Evolutionary conservation across 345 rosid genomes (phyloP).

Genomic region (Adansonia digitata): DNA sequence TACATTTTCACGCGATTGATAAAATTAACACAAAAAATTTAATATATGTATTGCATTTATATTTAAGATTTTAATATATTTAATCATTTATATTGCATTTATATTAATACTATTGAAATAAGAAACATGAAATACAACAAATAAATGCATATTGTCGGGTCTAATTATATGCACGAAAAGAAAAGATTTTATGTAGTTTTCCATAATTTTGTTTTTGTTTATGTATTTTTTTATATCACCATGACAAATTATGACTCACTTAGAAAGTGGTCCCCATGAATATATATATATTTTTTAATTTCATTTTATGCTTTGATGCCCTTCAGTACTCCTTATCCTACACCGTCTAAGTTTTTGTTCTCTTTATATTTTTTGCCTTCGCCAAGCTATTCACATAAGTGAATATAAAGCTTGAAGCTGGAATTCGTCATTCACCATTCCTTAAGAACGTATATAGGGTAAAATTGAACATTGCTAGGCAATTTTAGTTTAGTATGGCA

Average conservation of each 20-base stretch:
- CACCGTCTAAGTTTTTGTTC: conserved; percentile 19
- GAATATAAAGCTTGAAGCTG: neutral
- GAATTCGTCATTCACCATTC: neutral
- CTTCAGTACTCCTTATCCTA: conserved; percentile 31
- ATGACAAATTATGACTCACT: conserved; percentile 2
- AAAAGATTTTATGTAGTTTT: no score
- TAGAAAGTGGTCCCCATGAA: conserved; percentile 6
- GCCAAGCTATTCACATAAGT: conserved; percentile 11
- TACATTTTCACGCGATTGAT: no score
- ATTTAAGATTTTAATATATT: no score
- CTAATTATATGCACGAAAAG: no score
- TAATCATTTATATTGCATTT: no score
- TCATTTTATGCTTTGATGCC: neutral
- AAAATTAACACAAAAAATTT: no score
- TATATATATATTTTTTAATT: neutral
- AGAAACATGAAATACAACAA: no score
- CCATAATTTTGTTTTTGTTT: no score
- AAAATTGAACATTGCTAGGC: neutral
- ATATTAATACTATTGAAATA: no score
- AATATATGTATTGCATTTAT: no score
- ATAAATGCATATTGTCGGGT: no score
- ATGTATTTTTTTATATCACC: neutral
- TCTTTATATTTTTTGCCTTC: neutral
- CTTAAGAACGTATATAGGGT: neutral
- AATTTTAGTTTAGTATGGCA: conserved; percentile 31